A percentile compares a stretch with the other conserved stretches of the same genome.
Evolutionary conservation across 805 yeast species (phyloP).

Genomic region (Helenozyma rhizophorensis): DNA sequence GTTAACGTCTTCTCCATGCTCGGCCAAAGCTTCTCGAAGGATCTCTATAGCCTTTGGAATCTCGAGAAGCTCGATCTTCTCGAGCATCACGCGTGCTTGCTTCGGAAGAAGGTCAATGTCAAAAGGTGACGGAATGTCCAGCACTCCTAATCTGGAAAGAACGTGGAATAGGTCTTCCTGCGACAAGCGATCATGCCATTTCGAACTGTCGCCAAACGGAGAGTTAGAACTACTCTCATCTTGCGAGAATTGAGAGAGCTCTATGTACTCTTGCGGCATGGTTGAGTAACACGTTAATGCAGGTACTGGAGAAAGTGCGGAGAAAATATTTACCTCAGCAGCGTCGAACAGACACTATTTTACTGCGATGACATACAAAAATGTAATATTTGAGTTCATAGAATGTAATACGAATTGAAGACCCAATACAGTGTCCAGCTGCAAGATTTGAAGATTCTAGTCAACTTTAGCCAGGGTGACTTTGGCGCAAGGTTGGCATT

Average conservation of each 20-base stretch:
- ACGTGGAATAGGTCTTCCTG: constrained; percentile 3
- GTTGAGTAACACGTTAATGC: no score
- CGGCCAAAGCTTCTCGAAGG: constrained; percentile 29
- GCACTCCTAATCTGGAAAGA: constrained; percentile 12
- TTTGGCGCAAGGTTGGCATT: no score
- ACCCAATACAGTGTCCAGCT: no score
- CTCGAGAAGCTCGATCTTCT: constrained; percentile 21
- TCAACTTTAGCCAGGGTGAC: no score
- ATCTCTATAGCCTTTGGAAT: constrained; percentile 25
- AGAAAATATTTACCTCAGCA: no score
- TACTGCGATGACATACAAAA: no score
- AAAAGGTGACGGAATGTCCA: constrained; percentile 2
- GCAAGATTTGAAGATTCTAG: no score
- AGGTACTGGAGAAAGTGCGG: no score
- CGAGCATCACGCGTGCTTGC: constrained; percentile 22
- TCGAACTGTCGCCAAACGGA: neutral
- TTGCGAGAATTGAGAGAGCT: constrained; percentile 6
- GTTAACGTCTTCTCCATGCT: constrained; percentile 31
- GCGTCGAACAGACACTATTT: no score
- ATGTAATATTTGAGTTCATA: no score
- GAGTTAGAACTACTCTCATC: neutral
- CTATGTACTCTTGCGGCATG: constrained; percentile 8
- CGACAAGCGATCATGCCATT: constrained; percentile 1
- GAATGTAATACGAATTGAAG: no score
- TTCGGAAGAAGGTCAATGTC: constrained; percentile 5